Conservation (phyloP, 495 filamentous ascomycete genomes). For the Podospora pseudoanserina region DNA sequence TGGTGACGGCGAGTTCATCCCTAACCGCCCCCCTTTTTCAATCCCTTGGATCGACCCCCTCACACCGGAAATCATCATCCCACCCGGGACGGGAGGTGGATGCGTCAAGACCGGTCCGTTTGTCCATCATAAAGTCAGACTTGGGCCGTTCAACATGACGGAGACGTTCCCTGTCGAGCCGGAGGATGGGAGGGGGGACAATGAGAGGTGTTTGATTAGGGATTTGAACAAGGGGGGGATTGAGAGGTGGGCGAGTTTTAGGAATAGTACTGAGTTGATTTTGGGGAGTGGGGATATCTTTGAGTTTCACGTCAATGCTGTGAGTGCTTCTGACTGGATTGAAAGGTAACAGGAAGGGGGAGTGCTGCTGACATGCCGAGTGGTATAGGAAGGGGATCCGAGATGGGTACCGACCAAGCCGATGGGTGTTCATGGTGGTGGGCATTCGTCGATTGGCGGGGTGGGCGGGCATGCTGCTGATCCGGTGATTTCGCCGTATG, state of each 20-base stretch:
- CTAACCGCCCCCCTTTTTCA: conserved; percentile 22
- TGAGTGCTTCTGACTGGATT: background rate
- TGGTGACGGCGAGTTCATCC: conserved; percentile 53
- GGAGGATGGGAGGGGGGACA: conserved; percentile 40
- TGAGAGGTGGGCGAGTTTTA: conserved; percentile 34
- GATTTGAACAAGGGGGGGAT: conserved; percentile 54
- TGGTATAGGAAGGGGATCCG: conserved; percentile 41
- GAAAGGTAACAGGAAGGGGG: background rate
- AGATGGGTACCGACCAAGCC: conserved; percentile 28
- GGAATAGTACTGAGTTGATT: conserved; percentile 44
- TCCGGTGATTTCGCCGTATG: conserved; percentile 56
- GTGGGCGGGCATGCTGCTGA: conserved; percentile 45
- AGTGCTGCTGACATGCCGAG: background rate
- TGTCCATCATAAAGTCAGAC: conserved; percentile 43
- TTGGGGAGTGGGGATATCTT: conserved; percentile 42
- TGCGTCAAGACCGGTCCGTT: conserved; percentile 63
- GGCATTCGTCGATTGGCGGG: conserved; percentile 48
- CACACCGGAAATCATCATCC: conserved; percentile 23
- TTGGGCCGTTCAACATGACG: conserved; percentile 48
- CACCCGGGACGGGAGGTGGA: conserved; percentile 58
- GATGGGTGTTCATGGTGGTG: conserved; percentile 52
- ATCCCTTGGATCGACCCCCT: background rate
- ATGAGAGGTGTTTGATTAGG: conserved; percentile 60
- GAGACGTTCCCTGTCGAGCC: conserved; percentile 12
- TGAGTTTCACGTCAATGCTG: conserved; percentile 44